These are phyloP conservation scores for Picea abies DNA, from an alignment of 83 land plant genomes.

Conservation along the genomic window DNA sequence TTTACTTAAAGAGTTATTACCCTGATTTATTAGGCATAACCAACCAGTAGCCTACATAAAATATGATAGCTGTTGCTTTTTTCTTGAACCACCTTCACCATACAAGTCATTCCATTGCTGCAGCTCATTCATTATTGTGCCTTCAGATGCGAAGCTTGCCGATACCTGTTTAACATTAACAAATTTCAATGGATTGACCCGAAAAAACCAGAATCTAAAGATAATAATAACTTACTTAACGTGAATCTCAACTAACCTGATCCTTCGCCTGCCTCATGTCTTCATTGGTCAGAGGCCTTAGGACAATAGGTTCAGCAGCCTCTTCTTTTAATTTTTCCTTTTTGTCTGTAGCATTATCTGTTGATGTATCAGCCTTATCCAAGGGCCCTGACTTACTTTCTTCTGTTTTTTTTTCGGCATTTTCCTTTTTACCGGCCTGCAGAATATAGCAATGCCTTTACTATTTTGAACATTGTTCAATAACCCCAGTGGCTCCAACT, in stretches of 20 bases:
- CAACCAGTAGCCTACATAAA: slow-evolving; percentile 41
- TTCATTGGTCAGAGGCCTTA: slow-evolving; percentile 78
- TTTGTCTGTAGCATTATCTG: slow-evolving; percentile 19
- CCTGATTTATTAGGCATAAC: too few species aligned
- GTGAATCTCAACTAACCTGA: slow-evolving; percentile 47
- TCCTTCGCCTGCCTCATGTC: slow-evolving; percentile 71
- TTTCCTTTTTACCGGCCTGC: background rate
- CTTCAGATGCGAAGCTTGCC: slow-evolving; percentile 85
- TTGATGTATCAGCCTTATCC: too few species aligned
- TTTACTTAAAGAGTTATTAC: too few species aligned
- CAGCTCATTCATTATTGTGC: slow-evolving; percentile 72
- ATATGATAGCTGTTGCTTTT: slow-evolving; percentile 77
- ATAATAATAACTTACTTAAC: background rate
- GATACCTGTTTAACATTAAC: slow-evolving; percentile 58
- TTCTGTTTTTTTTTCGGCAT: background rate
- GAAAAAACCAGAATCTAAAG: background rate
- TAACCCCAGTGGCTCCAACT: too few species aligned
- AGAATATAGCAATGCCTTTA: background rate
- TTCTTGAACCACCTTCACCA: slow-evolving; percentile 92
- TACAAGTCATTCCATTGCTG: slow-evolving; percentile 89
- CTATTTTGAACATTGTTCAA: too few species aligned
- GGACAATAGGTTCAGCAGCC: slow-evolving; percentile 22
- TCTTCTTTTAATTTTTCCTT: slow-evolving; percentile 37
- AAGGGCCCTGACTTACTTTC: background rate
- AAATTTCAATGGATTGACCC: background rate